phyloP scores from a whole-genome alignment of 2,329 filamentous ascomycete species.

The Exophiala spinifera region DNA sequence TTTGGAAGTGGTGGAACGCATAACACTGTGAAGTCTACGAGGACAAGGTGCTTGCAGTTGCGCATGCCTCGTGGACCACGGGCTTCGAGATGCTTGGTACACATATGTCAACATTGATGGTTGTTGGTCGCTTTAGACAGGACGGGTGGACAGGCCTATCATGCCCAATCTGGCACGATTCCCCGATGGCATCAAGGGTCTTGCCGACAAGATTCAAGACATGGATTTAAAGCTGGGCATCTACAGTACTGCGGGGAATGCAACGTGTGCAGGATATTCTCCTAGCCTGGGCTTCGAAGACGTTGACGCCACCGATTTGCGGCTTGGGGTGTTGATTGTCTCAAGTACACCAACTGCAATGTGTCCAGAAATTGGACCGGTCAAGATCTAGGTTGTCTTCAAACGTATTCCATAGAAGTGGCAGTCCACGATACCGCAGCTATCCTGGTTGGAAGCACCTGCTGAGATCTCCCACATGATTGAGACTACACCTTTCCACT shows the following conservation, averaged over 20 bases:
- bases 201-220: background rate
- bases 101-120: slow-evolving; percentile 1
- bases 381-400: background rate
- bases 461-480: no score
- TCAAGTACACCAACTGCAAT: background rate
- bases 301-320: background rate
- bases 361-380: background rate
- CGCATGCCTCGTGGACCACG: background rate
- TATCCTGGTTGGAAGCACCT: background rate
- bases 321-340: background rate
- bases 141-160: background rate
- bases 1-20: background rate
- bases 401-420: background rate
- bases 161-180: background rate
- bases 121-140: background rate
- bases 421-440: background rate
- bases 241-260: background rate
- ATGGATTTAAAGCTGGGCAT: background rate
- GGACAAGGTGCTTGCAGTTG: slow-evolving; percentile 1
- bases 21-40: background rate
- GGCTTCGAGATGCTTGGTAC: background rate
- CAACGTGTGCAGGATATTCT: background rate
- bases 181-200: background rate
- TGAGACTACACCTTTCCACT: no score
- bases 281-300: background rate